phyloP scores from a whole-genome alignment of 345 rosid species.

The Eucalyptus pauciflora region DNA sequence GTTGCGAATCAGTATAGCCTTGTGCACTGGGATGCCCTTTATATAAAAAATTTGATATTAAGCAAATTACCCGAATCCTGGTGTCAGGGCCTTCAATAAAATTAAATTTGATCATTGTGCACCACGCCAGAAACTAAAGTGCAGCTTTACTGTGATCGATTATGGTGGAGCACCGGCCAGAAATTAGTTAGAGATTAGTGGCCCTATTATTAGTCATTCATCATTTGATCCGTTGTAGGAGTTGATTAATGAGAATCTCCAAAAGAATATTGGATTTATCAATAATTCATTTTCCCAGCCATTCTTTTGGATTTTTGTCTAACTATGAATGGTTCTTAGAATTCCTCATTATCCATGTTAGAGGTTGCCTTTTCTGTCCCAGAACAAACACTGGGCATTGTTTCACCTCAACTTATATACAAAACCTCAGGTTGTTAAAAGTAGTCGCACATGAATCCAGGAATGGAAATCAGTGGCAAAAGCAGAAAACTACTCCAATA shows the following conservation, averaged over 20 bases:
- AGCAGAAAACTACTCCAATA: not conserved
- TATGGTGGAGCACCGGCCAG: not conserved
- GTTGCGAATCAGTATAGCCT: slow-evolving; percentile 1
- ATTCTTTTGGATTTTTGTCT: not conserved
- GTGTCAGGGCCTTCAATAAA: not conserved
- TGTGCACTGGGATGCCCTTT: not conserved
- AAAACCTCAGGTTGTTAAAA: not conserved
- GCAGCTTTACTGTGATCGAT: not conserved
- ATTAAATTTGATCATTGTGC: not conserved
- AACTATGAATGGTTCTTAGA: not conserved
- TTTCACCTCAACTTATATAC: not conserved
- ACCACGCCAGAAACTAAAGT: not conserved
- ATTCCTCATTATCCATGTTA: not conserved
- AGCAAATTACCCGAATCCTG: not conserved
- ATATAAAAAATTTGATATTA: not conserved
- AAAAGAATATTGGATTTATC: not conserved
- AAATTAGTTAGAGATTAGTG: not conserved
- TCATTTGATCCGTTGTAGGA: not conserved
- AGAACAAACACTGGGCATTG: not conserved
- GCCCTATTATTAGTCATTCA: not conserved
- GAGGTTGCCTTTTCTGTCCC: not conserved
- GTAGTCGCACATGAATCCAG: not conserved
- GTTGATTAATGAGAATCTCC: not conserved
- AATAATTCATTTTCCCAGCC: not conserved
- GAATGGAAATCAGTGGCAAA: not conserved